Conservation (phyloP, 2,329 filamentous ascomycete species). For the Xylariaceae sp. region DNA sequence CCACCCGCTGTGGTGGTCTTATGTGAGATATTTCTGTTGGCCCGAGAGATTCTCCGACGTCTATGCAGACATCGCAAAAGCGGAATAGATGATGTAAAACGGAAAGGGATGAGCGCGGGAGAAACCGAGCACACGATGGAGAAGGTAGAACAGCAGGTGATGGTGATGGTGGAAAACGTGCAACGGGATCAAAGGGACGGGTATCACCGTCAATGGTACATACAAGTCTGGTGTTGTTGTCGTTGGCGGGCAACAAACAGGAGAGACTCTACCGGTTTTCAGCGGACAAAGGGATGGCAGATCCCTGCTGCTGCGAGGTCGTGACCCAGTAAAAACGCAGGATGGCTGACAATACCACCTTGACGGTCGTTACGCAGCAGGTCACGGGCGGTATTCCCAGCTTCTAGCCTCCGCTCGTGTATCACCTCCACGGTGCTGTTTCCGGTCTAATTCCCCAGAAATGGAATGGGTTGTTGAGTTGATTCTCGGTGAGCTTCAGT, state of each 20-base stretch:
- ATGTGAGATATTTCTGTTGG: conserved; percentile 3
- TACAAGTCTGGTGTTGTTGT: conserved; percentile 1
- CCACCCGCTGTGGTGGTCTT: conserved; percentile 6
- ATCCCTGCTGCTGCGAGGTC: conserved; percentile 20
- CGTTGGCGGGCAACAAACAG: conserved; percentile 27
- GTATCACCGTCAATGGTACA: conserved; percentile 7
- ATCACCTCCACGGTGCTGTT: not conserved
- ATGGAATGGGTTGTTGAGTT: not conserved
- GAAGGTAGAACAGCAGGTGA: conserved; percentile 1
- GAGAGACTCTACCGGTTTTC: conserved; percentile 13
- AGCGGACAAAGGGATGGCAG: conserved; percentile 18
- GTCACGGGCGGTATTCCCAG: not conserved
- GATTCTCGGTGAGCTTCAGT: not conserved
- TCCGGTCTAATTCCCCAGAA: not conserved
- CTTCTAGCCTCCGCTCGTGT: not conserved
- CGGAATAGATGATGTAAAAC: not conserved
- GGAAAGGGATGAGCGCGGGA: not conserved
- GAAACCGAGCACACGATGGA: not conserved
- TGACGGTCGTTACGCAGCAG: not conserved
- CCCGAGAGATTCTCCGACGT: not conserved
- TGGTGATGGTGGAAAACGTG: conserved; percentile 4
- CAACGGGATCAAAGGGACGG: conserved; percentile 10
- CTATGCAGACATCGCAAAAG: conserved; percentile 10
- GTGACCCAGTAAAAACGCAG: conserved; percentile 11
- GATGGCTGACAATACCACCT: not conserved